Conservation (phyloP, 2,329 filamentous ascomycete species). For the Aphanoascus verrucosus region DNA sequence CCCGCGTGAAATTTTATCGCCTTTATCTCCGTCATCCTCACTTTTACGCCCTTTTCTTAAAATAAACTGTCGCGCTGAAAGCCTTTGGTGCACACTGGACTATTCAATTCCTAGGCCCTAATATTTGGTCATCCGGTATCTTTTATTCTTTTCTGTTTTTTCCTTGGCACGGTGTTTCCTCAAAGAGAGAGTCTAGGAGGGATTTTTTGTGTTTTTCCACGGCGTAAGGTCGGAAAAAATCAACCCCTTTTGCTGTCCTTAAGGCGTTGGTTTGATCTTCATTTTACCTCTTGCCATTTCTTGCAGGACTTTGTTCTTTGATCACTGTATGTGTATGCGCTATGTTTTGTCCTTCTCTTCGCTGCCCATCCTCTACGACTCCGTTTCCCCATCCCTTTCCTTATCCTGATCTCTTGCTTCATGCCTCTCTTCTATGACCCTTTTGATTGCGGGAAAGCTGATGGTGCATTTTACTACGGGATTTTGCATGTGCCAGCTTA, state of each 20-base stretch:
- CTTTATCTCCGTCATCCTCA: conserved; percentile 15
- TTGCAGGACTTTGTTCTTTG: not conserved
- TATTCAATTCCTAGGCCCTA: conserved; percentile 10
- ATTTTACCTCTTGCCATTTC: not conserved
- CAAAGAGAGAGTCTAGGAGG: not conserved
- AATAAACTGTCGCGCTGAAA: too few relatives aligned
- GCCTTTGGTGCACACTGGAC: too few relatives aligned
- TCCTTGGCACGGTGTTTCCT: not conserved
- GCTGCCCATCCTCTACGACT: too few relatives aligned
- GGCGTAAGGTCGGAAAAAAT: not conserved
- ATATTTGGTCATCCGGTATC: conserved; percentile 17
- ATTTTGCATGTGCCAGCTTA: too few relatives aligned
- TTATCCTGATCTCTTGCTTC: too few relatives aligned
- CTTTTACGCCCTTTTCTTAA: not conserved
- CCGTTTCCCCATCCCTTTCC: too few relatives aligned
- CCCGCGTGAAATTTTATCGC: not conserved
- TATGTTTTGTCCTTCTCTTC: too few relatives aligned
- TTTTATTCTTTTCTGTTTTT: not conserved
- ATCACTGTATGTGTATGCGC: too few relatives aligned
- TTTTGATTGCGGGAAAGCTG: too few relatives aligned
- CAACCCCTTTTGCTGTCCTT: not conserved
- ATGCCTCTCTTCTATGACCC: too few relatives aligned
- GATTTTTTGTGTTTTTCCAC: not conserved
- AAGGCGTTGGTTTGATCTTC: not conserved
- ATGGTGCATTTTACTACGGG: too few relatives aligned